Evolutionary conservation across 2,329 filamentous ascomycete species (phyloP).

Genomic region (Ophiostoma piceae): DNA sequence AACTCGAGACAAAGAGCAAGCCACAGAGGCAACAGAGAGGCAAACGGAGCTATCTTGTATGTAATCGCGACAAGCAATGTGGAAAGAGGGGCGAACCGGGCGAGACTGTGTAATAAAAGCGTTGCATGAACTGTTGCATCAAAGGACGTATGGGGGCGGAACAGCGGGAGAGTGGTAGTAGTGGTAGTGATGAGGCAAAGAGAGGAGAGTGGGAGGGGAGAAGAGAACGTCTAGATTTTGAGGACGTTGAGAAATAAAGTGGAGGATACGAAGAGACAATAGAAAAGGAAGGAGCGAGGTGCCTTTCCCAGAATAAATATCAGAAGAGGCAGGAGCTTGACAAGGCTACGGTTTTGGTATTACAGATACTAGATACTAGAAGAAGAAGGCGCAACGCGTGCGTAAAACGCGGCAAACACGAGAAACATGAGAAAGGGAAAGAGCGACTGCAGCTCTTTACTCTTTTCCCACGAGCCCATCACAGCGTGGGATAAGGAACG

Average conservation of each 20-base stretch:
- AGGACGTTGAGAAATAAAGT: neutral
- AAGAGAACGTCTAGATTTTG: neutral
- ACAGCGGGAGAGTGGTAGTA: too few species aligned
- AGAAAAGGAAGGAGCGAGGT: neutral
- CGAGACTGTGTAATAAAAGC: neutral
- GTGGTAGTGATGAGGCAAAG: neutral
- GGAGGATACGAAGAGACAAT: neutral
- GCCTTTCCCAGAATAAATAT: neutral
- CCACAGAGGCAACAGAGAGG: conserved; percentile 4
- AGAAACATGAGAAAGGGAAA: neutral
- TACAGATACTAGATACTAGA: neutral
- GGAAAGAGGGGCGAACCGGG: neutral
- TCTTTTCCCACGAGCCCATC: neutral
- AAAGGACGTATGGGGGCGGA: neutral
- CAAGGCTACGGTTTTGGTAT: neutral
- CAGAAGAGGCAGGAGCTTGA: neutral
- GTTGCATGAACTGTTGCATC: conserved; percentile 2
- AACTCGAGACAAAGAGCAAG: conserved; percentile 6
- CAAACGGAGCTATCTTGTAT: neutral
- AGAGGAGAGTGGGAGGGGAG: neutral
- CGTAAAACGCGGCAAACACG: neutral
- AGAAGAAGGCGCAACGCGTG: neutral
- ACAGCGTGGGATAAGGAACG: neutral
- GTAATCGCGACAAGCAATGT: neutral
- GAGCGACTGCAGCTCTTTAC: neutral